phyloP scores from a whole-genome alignment of 257 asterid species.

The Ehretia macrophylla region DNA sequence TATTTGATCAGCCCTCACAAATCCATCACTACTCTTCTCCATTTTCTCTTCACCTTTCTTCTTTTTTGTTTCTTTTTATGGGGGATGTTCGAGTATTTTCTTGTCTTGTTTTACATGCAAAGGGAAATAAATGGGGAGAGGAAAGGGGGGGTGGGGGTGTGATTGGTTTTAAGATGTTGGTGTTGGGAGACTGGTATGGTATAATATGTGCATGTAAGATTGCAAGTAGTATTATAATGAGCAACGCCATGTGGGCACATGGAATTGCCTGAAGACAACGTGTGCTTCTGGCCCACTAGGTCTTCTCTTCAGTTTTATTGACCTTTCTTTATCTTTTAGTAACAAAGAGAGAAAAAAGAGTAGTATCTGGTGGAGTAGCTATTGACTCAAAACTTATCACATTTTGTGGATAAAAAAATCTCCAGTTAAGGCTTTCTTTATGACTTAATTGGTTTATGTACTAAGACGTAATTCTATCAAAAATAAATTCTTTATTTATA shows the following conservation, averaged over 20 bases:
- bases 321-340: not conserved
- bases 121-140: not conserved
- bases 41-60: constrained; percentile 11
- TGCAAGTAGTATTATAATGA: constrained; percentile 20
- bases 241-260: constrained; percentile 83
- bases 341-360: not conserved
- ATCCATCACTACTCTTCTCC: constrained; percentile 77
- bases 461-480: no score
- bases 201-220: not conserved
- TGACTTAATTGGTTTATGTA: no score
- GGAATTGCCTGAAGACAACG: constrained; percentile 68
- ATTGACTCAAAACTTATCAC: no score
- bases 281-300: constrained; percentile 40
- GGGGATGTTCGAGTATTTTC: no score
- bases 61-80: no score
- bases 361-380: no score
- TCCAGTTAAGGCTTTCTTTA: no score
- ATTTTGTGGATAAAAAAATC: no score
- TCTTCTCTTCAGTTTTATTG: not conserved
- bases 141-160: not conserved
- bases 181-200: not conserved
- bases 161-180: not conserved
- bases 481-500: no score
- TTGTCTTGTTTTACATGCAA: constrained; percentile 2
- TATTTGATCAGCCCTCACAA: constrained; percentile 84